phyloP scores from a whole-genome alignment of 2,329 filamentous ascomycete species.

The Septoria petroselini region DNA sequence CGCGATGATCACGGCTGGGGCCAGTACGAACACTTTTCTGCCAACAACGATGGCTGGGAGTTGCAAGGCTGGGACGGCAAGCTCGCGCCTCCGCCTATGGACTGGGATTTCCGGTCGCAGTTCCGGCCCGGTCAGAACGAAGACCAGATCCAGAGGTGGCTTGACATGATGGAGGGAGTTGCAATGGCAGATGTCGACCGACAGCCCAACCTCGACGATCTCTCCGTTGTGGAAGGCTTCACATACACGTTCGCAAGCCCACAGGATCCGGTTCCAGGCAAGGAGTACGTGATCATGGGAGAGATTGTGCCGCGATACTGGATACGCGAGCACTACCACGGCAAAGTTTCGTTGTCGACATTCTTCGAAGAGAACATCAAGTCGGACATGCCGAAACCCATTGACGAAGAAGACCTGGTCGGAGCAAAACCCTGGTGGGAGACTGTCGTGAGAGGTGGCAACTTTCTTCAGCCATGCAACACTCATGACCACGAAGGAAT shows the following conservation, averaged over 20 bases:
- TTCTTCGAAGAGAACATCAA: constrained; percentile 35
- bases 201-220: constrained; percentile 10
- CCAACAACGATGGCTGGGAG: constrained; percentile 7
- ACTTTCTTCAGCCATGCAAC: constrained; percentile 26
- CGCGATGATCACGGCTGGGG: background rate
- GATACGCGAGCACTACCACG: constrained; percentile 28
- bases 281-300: constrained; percentile 20
- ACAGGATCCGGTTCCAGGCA: constrained; percentile 6
- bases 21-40: background rate
- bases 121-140: constrained; percentile 30
- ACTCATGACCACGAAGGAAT: constrained; percentile 24
- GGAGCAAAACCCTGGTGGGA: constrained; percentile 37
- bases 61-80: constrained; percentile 46
- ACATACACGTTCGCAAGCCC: constrained; percentile 21
- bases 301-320: constrained; percentile 36
- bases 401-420: constrained; percentile 30
- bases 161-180: constrained; percentile 17
- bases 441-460: constrained; percentile 17
- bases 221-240: constrained; percentile 19
- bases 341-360: constrained; percentile 21
- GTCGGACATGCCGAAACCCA: constrained; percentile 23
- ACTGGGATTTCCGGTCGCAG: constrained; percentile 43
- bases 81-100: constrained; percentile 46
- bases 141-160: constrained; percentile 33
- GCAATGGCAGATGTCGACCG: constrained; percentile 6